These are phyloP conservation scores for Eutrema yunnanense DNA, from an alignment of 345 rosid genomes.

Conservation along the genomic window DNA sequence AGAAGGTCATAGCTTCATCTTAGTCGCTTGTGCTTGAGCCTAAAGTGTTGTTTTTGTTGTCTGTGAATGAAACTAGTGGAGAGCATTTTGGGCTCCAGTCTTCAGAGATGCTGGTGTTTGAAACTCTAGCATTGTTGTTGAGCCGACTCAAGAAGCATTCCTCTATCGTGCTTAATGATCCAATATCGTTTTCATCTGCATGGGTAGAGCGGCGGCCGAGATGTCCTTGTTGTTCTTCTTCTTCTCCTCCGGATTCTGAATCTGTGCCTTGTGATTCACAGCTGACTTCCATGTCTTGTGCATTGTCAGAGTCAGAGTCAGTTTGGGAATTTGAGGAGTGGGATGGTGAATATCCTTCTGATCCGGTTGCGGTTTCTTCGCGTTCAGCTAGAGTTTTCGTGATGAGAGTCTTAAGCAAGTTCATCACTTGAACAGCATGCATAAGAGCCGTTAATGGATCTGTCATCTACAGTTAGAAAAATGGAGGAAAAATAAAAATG, in stretches of 20 bases:
- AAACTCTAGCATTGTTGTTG: constrained; percentile 27
- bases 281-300: constrained; percentile 76
- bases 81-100: constrained; percentile 24
- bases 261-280: constrained; percentile 52
- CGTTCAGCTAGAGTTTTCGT: constrained; percentile 56
- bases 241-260: constrained; percentile 36
- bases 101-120: constrained; percentile 23
- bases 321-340: constrained; percentile 51
- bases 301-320: constrained; percentile 60
- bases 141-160: constrained; percentile 61
- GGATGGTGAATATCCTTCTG: constrained; percentile 59
- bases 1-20: constrained; percentile 28
- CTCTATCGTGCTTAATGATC: constrained; percentile 57
- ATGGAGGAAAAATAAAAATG: background rate
- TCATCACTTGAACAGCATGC: constrained; percentile 99
- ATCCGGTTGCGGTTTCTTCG: constrained; percentile 52
- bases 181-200: constrained; percentile 43
- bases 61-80: constrained; percentile 10
- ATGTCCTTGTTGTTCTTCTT: constrained; percentile 33
- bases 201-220: constrained; percentile 26
- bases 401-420: constrained; percentile 83
- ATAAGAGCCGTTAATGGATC: constrained; percentile 91
- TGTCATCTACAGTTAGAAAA: constrained; percentile 50
- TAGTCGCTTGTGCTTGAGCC: constrained; percentile 14
- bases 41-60: constrained; percentile 10